phyloP scores from a whole-genome alignment of 345 rosid genomes.

The Camelina neglecta region DNA sequence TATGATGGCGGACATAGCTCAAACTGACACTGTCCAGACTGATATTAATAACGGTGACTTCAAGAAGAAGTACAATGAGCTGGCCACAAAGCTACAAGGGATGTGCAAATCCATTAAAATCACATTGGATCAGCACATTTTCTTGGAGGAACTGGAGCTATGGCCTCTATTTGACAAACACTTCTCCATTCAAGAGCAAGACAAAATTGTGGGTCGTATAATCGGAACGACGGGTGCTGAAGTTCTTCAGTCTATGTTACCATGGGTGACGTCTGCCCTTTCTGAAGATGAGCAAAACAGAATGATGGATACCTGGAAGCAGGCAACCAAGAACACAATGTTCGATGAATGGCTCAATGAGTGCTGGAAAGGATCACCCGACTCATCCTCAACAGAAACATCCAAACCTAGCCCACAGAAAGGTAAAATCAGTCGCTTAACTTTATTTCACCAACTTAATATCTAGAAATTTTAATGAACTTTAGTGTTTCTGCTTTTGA shows the following conservation, averaged over 20 bases:
- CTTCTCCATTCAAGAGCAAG: slow-evolving; percentile 85
- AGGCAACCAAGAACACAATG: slow-evolving; percentile 94
- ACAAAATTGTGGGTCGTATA: slow-evolving; percentile 86
- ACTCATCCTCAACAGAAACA: slow-evolving; percentile 56
- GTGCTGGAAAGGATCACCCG: slow-evolving; percentile 66
- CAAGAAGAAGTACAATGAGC: slow-evolving; percentile 63
- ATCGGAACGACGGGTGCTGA: slow-evolving; percentile 95
- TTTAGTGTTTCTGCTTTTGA: slow-evolving; percentile 22
- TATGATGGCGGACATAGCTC: slow-evolving; percentile 44
- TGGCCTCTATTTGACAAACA: slow-evolving; percentile 86
- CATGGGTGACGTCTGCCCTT: slow-evolving; percentile 94
- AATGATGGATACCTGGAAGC: slow-evolving; percentile 97
- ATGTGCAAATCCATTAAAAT: slow-evolving; percentile 94
- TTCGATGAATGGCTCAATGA: slow-evolving; percentile 93
- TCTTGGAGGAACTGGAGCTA: slow-evolving; percentile 82
- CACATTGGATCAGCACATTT: slow-evolving; percentile 82
- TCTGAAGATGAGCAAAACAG: slow-evolving; percentile 85
- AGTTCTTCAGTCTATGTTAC: slow-evolving; percentile 90
- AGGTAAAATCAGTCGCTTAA: slow-evolving; percentile 49
- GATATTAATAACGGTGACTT: slow-evolving; percentile 39
- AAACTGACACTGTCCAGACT: slow-evolving; percentile 38
- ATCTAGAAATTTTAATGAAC: slow-evolving; percentile 15
- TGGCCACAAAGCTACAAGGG: slow-evolving; percentile 86
- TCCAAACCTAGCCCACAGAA: slow-evolving; percentile 52
- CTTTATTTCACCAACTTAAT: slow-evolving; percentile 20